Conservation (phyloP, 257 asterid species). For the Fraxinus pennsylvanica region DNA sequence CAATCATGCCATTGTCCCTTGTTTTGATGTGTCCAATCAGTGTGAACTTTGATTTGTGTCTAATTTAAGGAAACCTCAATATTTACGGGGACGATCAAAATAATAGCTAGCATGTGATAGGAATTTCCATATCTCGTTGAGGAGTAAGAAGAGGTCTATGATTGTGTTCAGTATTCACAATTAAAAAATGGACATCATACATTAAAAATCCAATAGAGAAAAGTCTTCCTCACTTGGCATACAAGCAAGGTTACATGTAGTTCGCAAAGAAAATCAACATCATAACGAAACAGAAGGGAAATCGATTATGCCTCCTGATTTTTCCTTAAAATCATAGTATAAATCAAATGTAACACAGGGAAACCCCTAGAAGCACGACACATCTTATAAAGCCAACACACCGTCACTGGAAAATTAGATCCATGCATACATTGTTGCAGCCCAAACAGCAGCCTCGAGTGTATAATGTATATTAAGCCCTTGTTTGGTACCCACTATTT, state of each 20-base stretch:
- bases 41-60: too few species aligned
- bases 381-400: not conserved
- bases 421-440: not conserved
- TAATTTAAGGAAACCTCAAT: not conserved
- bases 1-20: too few species aligned
- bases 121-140: not conserved
- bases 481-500: too few species aligned
- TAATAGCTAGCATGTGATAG: not conserved
- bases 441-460: not conserved
- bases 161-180: not conserved
- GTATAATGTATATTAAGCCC: too few species aligned
- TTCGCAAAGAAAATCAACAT: not conserved
- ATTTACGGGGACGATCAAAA: not conserved
- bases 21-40: too few species aligned
- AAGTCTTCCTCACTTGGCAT: not conserved
- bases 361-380: not conserved
- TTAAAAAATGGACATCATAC: not conserved
- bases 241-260: not conserved
- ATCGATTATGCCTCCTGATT: not conserved
- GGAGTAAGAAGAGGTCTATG: not conserved
- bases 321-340: not conserved
- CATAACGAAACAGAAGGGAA: not conserved
- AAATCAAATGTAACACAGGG: too few species aligned
- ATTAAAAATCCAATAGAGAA: not conserved
- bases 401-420: not conserved